These are phyloP conservation scores for Phaseolus coccineus DNA, from an alignment of 331 rosid genomes.

Conservation along the genomic window DNA sequence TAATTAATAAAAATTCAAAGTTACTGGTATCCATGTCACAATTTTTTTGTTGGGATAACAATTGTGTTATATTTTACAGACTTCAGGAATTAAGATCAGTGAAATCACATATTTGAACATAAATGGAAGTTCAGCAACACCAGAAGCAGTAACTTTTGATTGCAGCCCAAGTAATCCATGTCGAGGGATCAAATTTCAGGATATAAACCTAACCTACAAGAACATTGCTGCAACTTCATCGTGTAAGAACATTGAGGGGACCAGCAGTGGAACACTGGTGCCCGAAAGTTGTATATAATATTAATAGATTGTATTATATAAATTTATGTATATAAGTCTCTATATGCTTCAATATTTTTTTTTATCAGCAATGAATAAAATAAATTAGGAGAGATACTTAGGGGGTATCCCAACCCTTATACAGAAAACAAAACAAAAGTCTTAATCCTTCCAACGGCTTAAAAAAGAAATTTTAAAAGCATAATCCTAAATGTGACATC, in stretches of 20 bases:
- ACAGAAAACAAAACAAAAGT: too few species aligned
- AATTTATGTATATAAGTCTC: too few species aligned
- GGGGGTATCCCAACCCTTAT: too few species aligned
- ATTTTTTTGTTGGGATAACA: not conserved
- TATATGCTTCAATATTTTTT: too few species aligned
- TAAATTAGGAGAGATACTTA: too few species aligned
- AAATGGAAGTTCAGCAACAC: constrained; percentile 4
- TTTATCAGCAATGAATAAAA: too few species aligned
- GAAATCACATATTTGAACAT: constrained; percentile 55
- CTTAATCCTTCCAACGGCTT: too few species aligned
- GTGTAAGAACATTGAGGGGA: not conserved
- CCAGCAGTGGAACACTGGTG: constrained; percentile 1
- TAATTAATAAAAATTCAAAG: not conserved
- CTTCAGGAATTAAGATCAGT: constrained; percentile 63
- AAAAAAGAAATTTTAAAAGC: too few species aligned
- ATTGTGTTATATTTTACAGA: constrained; percentile 38
- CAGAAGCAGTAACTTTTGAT: constrained; percentile 58
- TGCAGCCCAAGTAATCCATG: constrained; percentile 70
- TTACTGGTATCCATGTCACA: not conserved
- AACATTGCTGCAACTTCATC: not conserved
- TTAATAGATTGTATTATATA: not conserved
- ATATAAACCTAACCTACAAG: constrained; percentile 54
- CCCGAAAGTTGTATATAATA: constrained; percentile 3
- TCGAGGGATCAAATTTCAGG: constrained; percentile 31
- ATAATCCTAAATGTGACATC: too few species aligned